Evolutionary conservation across 2,329 filamentous ascomycete genomes (phyloP).

Genomic region (Colletotrichum falcatum): DNA sequence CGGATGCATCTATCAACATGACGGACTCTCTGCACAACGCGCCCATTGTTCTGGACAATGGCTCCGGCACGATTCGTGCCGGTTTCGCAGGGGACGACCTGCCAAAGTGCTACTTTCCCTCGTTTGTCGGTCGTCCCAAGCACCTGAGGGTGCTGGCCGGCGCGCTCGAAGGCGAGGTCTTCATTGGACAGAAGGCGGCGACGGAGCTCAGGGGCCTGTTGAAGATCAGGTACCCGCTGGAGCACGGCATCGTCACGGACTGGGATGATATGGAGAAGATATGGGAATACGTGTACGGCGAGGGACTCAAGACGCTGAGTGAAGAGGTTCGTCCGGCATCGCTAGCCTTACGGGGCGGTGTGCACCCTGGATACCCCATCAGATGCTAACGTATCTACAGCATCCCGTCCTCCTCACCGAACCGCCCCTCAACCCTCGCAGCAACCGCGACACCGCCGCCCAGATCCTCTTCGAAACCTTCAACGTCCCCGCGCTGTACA

Average conservation of each 20-base stretch:
- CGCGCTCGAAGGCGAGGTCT: slow-evolving; percentile 94
- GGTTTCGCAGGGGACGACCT: slow-evolving; percentile 97
- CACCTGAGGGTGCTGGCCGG: slow-evolving; percentile 96
- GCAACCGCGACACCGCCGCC: slow-evolving; percentile 94
- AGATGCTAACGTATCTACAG: slow-evolving; percentile 55
- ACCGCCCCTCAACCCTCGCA: slow-evolving; percentile 92
- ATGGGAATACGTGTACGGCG: slow-evolving; percentile 97
- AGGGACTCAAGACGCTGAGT: slow-evolving; percentile 94
- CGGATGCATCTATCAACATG: slow-evolving; percentile 54
- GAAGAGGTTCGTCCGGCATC: slow-evolving; percentile 77
- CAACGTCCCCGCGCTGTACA: slow-evolving; percentile 96
- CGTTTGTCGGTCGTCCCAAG: slow-evolving; percentile 96
- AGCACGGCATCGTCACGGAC: slow-evolving; percentile 98
- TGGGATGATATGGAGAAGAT: slow-evolving; percentile 99
- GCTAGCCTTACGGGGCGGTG: background rate
- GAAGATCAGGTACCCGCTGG: slow-evolving; percentile 95
- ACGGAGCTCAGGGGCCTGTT: slow-evolving; percentile 91
- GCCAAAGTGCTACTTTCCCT: slow-evolving; percentile 97
- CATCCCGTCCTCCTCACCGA: slow-evolving; percentile 97
- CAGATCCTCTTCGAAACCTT: slow-evolving; percentile 99
- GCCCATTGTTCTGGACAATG: slow-evolving; percentile 98
- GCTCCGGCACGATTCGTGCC: slow-evolving; percentile 95
- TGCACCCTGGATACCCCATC: too few relatives aligned
- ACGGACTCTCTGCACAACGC: slow-evolving; percentile 87
- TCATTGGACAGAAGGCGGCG: slow-evolving; percentile 90